These are phyloP conservation scores for Cryptosporidium muris DNA, from an alignment of 169 alveolate species.

Conservation along the genomic window DNA sequence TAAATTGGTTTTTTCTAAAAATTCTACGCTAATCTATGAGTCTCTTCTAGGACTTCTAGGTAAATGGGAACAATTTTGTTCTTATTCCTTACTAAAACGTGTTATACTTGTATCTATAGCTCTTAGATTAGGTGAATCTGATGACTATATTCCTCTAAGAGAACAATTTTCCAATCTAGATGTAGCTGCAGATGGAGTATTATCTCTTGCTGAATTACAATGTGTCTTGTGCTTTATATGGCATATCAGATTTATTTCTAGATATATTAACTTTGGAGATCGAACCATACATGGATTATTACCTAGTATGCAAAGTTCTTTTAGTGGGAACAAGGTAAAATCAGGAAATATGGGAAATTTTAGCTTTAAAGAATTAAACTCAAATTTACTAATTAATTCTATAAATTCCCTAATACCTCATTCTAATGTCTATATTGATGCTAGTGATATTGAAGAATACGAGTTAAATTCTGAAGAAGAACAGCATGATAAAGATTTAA, in stretches of 20 bases:
- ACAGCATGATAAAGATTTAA: background rate
- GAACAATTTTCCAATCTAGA: conserved; percentile 50
- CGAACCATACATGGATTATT: background rate
- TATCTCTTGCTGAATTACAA: conserved; percentile 65
- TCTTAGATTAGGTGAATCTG: conserved; percentile 47
- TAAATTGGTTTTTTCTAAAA: conserved; percentile 7
- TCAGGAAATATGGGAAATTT: no score
- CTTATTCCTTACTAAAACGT: conserved; percentile 49
- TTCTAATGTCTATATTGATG: background rate
- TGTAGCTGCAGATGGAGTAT: conserved; percentile 67
- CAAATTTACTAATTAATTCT: background rate
- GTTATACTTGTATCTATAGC: conserved; percentile 68
- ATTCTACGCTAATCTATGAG: conserved; percentile 10
- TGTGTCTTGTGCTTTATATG: conserved; percentile 65
- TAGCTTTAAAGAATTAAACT: no score
- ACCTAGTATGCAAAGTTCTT: background rate
- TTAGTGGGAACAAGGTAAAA: background rate
- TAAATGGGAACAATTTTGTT: conserved; percentile 58
- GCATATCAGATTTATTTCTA: conserved; percentile 41
- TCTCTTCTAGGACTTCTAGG: conserved; percentile 18
- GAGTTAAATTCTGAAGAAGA: conserved; percentile 1
- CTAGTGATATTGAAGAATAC: conserved; percentile 41
- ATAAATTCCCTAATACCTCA: background rate
- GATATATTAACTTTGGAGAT: no score
- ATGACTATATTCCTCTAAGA: conserved; percentile 20